These are phyloP conservation scores for Daldinia grandis DNA, from an alignment of 495 filamentous ascomycete species.

Conservation along the genomic window DNA sequence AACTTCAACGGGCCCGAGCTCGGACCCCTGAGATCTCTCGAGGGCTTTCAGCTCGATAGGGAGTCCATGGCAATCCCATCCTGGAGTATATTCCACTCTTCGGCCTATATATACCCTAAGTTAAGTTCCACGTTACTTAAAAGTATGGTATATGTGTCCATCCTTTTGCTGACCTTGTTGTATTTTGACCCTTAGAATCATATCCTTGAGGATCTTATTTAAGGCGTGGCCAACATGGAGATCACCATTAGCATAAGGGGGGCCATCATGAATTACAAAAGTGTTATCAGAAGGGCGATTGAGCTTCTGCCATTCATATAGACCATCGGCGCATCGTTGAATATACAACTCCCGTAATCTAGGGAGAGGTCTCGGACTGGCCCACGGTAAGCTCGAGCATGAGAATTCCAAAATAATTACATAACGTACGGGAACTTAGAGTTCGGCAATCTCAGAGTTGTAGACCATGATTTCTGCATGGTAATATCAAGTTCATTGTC, in stretches of 20 bases:
- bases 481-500: constrained; percentile 39
- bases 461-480: constrained; percentile 61
- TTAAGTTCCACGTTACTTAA: constrained; percentile 19
- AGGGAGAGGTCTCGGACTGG: constrained; percentile 57
- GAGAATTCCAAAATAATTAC: constrained; percentile 16
- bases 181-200: constrained; percentile 82
- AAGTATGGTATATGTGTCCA: not conserved
- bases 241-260: constrained; percentile 95
- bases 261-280: constrained; percentile 94
- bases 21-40: constrained; percentile 55
- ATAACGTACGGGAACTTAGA: constrained; percentile 59
- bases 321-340: constrained; percentile 80
- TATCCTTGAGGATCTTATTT: constrained; percentile 97
- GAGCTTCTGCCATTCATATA: constrained; percentile 84
- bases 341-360: constrained; percentile 68
- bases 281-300: constrained; percentile 64
- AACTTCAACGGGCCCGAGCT: constrained; percentile 56
- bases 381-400: constrained; percentile 31
- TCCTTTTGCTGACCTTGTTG: constrained; percentile 63
- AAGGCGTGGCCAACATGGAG: constrained; percentile 97
- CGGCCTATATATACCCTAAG: constrained; percentile 51
- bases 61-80: constrained; percentile 98
- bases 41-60: constrained; percentile 98
- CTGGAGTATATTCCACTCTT: constrained; percentile 85
- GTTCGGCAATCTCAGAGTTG: constrained; percentile 59